Evolutionary conservation across 176 grass and related monocot species (phyloP).

Genomic region (Coix lacrymajobi): DNA sequence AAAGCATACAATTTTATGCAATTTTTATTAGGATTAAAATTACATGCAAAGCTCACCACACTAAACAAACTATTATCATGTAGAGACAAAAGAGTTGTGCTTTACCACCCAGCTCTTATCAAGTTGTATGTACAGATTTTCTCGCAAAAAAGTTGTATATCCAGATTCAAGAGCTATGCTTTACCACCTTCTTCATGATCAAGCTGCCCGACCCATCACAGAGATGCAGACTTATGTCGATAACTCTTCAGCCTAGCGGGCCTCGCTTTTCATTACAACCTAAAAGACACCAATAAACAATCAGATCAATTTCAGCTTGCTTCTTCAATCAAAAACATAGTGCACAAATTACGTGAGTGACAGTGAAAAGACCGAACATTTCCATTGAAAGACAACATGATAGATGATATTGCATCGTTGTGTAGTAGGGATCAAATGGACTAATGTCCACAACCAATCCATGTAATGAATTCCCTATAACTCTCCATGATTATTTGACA

Average conservation of each 20-base stretch:
- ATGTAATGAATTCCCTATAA: too few species aligned
- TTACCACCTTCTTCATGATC: slow-evolving; percentile 39
- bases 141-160: too few species aligned
- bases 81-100: too few species aligned
- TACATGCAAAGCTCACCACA: too few species aligned
- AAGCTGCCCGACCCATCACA: slow-evolving; percentile 39
- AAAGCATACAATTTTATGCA: too few species aligned
- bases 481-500: too few species aligned
- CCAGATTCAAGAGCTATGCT: slow-evolving; percentile 24
- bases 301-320: background rate
- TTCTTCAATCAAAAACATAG: background rate
- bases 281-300: slow-evolving; percentile 6
- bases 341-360: background rate
- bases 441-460: too few species aligned
- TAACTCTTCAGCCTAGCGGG: background rate
- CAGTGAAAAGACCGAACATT: background rate
- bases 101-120: slow-evolving; percentile 44
- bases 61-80: too few species aligned
- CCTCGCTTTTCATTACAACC: slow-evolving; percentile 31
- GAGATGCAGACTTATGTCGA: background rate
- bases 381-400: background rate
- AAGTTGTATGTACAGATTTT: slow-evolving; percentile 50
- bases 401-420: background rate
- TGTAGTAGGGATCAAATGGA: too few species aligned
- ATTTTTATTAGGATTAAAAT: too few species aligned